These are phyloP conservation scores for Myxozyma udenii DNA, from an alignment of 805 yeast species.

Conservation along the genomic window DNA sequence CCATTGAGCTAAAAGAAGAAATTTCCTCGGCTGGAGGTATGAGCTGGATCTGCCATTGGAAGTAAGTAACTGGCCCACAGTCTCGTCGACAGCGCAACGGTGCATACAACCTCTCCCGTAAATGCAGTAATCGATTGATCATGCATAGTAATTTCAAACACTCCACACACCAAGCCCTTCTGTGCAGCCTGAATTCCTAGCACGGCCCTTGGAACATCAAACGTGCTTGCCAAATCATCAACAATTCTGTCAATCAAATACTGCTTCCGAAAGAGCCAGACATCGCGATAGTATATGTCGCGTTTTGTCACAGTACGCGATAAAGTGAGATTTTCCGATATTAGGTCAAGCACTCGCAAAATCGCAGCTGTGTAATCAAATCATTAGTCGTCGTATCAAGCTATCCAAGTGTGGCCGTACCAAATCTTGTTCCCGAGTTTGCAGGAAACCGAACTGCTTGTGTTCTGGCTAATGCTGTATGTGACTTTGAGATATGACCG, in stretches of 20 bases:
- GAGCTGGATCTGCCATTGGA: neutral
- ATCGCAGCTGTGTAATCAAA: constrained; percentile 9
- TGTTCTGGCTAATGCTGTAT: neutral
- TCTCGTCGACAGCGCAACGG: neutral
- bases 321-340: constrained; percentile 11
- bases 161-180: constrained; percentile 26
- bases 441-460: neutral
- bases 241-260: constrained; percentile 42
- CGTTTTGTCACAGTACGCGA: constrained; percentile 43
- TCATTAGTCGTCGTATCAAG: neutral
- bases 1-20: neutral
- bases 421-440: neutral
- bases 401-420: no score
- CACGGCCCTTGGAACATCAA: constrained; percentile 41
- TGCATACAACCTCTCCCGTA: constrained; percentile 1
- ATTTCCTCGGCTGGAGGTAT: neutral
- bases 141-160: neutral
- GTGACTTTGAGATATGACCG: neutral
- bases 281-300: constrained; percentile 60
- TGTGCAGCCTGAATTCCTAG: constrained; percentile 42
- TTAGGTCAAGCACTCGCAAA: constrained; percentile 13
- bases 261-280: constrained; percentile 50
- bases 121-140: neutral
- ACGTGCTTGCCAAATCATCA: constrained; percentile 41
- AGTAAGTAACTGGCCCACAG: neutral